Conservation (phyloP, 225 moss, liverwort and hornwort genomes). For the Bryoerythrophyllum caledonicum region DNA sequence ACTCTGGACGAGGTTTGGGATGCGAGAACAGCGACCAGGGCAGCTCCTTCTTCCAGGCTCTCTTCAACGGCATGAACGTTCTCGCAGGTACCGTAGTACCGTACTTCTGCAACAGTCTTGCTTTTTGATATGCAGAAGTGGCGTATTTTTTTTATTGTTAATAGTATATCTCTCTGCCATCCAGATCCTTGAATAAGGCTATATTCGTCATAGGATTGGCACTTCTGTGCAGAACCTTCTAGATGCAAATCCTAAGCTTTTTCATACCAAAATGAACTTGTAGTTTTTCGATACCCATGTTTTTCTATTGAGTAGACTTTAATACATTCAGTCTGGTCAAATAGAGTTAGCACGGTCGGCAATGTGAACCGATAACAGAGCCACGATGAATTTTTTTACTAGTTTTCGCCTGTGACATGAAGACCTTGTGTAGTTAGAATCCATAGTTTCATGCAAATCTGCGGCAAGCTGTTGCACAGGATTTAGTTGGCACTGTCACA, state of each 20-base stretch:
- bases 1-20: not conserved
- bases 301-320: too few relatives aligned
- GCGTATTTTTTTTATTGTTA: not conserved
- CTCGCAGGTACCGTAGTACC: constrained; percentile 76
- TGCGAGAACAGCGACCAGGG: constrained; percentile 28
- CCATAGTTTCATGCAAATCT: not conserved
- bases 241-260: too few relatives aligned
- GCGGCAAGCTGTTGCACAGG: not conserved
- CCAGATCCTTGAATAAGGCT: not conserved
- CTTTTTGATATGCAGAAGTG: too few relatives aligned
- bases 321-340: too few relatives aligned
- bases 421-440: not conserved
- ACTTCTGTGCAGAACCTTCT: too few relatives aligned
- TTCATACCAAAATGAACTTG: too few relatives aligned
- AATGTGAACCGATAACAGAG: too few relatives aligned
- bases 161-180: not conserved
- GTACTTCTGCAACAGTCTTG: not conserved
- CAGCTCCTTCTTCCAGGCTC: constrained; percentile 87
- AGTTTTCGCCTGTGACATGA: not conserved
- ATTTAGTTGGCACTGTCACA: not conserved
- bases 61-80: constrained; percentile 85
- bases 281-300: too few relatives aligned
- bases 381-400: not conserved
- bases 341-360: too few relatives aligned
- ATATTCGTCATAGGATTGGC: too few relatives aligned